These are phyloP conservation scores for Penicillium odoratum DNA, from an alignment of 495 filamentous ascomycete species.

Conservation along the genomic window DNA sequence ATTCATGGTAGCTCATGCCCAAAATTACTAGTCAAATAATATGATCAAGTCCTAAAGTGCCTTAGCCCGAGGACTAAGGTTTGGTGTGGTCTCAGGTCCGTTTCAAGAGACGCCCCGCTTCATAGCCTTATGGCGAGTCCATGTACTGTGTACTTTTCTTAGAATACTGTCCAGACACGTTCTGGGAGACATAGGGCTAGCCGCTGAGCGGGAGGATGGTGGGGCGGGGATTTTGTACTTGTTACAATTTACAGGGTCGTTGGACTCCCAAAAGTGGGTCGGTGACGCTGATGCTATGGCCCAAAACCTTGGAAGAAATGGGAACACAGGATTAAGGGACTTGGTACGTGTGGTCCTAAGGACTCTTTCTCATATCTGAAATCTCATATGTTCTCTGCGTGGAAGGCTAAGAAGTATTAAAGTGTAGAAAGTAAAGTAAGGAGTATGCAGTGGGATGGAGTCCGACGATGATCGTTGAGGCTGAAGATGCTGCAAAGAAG, in stretches of 20 bases:
- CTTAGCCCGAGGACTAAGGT: not conserved
- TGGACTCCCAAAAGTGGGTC: slow-evolving; percentile 1
- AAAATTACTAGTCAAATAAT: not conserved
- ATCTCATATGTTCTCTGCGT: not conserved
- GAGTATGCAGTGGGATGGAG: not conserved
- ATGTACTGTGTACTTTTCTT: not conserved
- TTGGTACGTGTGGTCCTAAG: not conserved
- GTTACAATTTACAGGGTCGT: not conserved
- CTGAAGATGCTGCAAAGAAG: slow-evolving; percentile 2
- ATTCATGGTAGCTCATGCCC: not conserved
- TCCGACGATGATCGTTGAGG: not conserved
- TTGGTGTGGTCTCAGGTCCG: not conserved
- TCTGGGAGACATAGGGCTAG: not conserved
- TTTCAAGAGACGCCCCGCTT: slow-evolving; percentile 6
- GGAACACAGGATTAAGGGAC: not conserved
- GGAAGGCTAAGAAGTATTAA: no score
- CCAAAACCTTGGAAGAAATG: slow-evolving; percentile 15
- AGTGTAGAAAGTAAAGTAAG: not conserved
- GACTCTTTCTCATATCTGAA: not conserved
- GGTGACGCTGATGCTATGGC: slow-evolving; percentile 23
- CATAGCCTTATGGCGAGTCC: not conserved
- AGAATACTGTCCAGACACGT: not conserved
- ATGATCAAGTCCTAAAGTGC: not conserved
- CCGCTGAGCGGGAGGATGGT: not conserved
- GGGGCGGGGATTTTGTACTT: slow-evolving; percentile 5